Base-by-base conservation (phyloP, 2,329 filamentous ascomycete genomes). In the Capronia coronata region DNA sequence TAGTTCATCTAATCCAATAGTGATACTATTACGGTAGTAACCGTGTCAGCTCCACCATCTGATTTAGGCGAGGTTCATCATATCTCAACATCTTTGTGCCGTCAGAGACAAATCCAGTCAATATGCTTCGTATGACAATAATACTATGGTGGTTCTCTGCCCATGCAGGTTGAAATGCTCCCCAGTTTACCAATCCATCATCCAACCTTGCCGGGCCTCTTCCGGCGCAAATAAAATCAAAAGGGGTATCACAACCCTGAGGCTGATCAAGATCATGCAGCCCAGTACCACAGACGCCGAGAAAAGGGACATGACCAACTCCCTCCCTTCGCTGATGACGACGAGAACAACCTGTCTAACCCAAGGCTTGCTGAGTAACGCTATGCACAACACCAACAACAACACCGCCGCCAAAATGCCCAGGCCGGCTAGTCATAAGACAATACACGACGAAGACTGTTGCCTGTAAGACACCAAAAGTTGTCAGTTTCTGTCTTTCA, bases 251-350 rank as follows among this genome's bases (percentile, higher is more conserved):
- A 41, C 22, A 8, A 41, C 21, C 56, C 27, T 50, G 4, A 50
- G 38, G 35, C 23, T 25, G 34, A 45, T 41, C 42, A 50, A 29
- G 27, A 56, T 19, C 38, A 56, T 44, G 27, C 48, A 54, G 25
- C 75, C 97, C 43, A 79, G 82, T 59, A 77, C 82, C 47, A 69
- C 82, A 49, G 77, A 80, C 64, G 77, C 9, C 80, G 80, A 59
- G 70, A 71, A 38, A 68, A 80, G 1, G 79, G 83, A 16, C 73
- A 77, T 43, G 82, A 82, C 41, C 14, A 27, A 30, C 27, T 38
- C 38, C 18, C 14, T 27, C 23, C 45, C 39, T 22, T 45, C 43
- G 42, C 51, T 38, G 34, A 44, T 43, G 48, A 41, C 44, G 25
- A 51, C 51, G n/a, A n/a, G n/a, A 38, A 51, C 25, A 32, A 42